phyloP scores from a whole-genome alignment of 2,329 filamentous ascomycete species.

The Xylaria sp. region DNA sequence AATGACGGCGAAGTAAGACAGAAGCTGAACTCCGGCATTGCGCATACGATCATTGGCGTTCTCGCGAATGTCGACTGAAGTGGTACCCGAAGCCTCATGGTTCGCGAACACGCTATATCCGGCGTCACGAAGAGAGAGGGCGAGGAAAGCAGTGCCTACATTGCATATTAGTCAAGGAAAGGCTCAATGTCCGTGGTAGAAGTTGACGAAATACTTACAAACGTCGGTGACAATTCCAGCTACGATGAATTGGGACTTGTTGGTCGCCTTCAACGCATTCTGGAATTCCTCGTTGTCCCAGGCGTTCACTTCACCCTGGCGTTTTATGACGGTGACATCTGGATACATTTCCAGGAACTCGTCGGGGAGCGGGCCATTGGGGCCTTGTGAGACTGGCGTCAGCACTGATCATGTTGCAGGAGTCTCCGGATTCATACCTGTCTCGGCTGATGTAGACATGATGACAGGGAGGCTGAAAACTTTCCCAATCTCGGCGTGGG shows the following conservation, averaged over 20 bases:
- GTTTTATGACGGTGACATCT: constrained; percentile 71
- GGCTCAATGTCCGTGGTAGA: neutral
- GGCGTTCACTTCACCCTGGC: constrained; percentile 78
- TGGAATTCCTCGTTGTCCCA: constrained; percentile 80
- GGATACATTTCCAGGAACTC: constrained; percentile 77
- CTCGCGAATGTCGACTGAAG: constrained; percentile 68
- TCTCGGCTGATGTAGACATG: constrained; percentile 75
- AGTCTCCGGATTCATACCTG: constrained; percentile 48
- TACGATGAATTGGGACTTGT: constrained; percentile 76
- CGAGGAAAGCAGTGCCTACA: constrained; percentile 75
- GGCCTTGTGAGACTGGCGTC: constrained; percentile 56
- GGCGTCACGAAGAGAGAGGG: constrained; percentile 75
- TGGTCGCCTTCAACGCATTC: constrained; percentile 71
- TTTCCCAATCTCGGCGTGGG: constrained; percentile 73
- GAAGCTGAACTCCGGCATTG: constrained; percentile 71
- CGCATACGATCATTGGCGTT: constrained; percentile 75
- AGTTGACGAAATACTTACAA: constrained; percentile 56
- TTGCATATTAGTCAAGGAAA: neutral
- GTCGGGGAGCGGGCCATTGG: constrained; percentile 76
- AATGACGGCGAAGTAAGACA: constrained; percentile 71
- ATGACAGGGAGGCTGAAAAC: constrained; percentile 76
- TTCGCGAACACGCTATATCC: constrained; percentile 81
- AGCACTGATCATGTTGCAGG: neutral
- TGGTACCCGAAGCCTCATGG: constrained; percentile 76
- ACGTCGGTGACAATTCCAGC: constrained; percentile 80